phyloP scores from a whole-genome alignment of 2,329 filamentous ascomycete genomes.

The Pseudocercospora vitis region DNA sequence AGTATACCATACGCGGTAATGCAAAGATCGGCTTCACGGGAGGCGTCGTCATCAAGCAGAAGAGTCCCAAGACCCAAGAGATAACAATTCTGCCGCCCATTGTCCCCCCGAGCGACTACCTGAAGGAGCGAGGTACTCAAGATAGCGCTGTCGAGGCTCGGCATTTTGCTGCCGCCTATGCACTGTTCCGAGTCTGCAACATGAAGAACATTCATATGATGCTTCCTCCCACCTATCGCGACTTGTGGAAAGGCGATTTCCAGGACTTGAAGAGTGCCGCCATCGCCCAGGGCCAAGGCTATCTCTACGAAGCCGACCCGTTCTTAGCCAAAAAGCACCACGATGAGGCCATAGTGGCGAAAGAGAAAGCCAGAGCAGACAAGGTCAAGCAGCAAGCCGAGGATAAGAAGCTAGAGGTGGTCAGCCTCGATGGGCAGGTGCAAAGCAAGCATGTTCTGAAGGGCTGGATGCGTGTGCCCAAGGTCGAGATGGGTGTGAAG shows the following conservation, averaged over 20 bases:
- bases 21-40: slow-evolving; percentile 54
- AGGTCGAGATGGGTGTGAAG: slow-evolving; percentile 87
- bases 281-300: slow-evolving; percentile 70
- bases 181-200: slow-evolving; percentile 85
- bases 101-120: slow-evolving; percentile 73
- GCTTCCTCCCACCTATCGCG: slow-evolving; percentile 83
- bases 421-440: slow-evolving; percentile 39
- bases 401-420: slow-evolving; percentile 60
- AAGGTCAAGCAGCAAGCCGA: slow-evolving; percentile 55
- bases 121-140: slow-evolving; percentile 68
- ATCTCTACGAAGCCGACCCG: slow-evolving; percentile 95
- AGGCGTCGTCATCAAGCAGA: slow-evolving; percentile 71
- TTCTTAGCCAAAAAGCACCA: slow-evolving; percentile 78
- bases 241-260: slow-evolving; percentile 88
- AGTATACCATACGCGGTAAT: slow-evolving; percentile 68
- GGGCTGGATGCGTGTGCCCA: slow-evolving; percentile 81
- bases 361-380: slow-evolving; percentile 78
- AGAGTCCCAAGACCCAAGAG: slow-evolving; percentile 80
- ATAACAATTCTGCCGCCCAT: slow-evolving; percentile 74
- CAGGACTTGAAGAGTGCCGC: slow-evolving; percentile 78
- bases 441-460: slow-evolving; percentile 48
- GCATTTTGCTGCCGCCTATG: slow-evolving; percentile 90
- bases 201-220: slow-evolving; percentile 96
- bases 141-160: slow-evolving; percentile 84
- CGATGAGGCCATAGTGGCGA: slow-evolving; percentile 71